phyloP scores from a whole-genome alignment of 495 filamentous ascomycete genomes.

The Niebla homalea region DNA sequence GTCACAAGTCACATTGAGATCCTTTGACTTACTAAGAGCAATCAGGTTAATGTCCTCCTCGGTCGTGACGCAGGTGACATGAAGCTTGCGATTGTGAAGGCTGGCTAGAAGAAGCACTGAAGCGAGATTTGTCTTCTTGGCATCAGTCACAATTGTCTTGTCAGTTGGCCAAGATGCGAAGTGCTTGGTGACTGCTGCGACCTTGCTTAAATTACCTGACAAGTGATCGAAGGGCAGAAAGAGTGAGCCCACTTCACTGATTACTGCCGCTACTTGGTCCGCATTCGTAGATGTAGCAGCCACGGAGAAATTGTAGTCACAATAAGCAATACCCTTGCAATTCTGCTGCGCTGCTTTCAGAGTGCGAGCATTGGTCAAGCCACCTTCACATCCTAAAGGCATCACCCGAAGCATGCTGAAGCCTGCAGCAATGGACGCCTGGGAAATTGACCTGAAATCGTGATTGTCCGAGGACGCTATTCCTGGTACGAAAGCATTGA shows the following conservation, averaged over 20 bases:
- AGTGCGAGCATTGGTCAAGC: conserved; percentile 57
- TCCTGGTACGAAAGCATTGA: conserved; percentile 68
- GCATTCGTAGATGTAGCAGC: conserved; percentile 66
- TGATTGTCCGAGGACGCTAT: conserved; percentile 48
- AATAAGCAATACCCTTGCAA: conserved; percentile 51
- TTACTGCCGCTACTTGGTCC: conserved; percentile 58
- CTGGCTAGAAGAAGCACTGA: conserved; percentile 69
- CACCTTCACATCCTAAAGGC: conserved; percentile 60
- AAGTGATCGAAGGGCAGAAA: conserved; percentile 85
- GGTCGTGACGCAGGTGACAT: conserved; percentile 69
- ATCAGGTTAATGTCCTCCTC: conserved; percentile 76
- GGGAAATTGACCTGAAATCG: conserved; percentile 59
- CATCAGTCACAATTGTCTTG: conserved; percentile 79
- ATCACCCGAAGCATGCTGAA: conserved; percentile 79
- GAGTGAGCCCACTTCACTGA: conserved; percentile 65
- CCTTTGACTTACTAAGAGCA: conserved; percentile 69
- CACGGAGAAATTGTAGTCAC: conserved; percentile 80
- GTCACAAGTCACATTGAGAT: conserved; percentile 73
- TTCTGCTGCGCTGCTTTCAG: conserved; percentile 67
- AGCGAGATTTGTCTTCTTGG: conserved; percentile 69
- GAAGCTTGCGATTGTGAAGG: conserved; percentile 71
- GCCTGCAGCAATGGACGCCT: conserved; percentile 61
- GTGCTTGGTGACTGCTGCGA: conserved; percentile 67
- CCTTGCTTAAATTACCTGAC: conserved; percentile 76
- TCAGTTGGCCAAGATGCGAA: conserved; percentile 68